Evolutionary conservation across 169 alveolate genomes (phyloP).

Genomic region (Cryptosporidium ubiquitum): DNA sequence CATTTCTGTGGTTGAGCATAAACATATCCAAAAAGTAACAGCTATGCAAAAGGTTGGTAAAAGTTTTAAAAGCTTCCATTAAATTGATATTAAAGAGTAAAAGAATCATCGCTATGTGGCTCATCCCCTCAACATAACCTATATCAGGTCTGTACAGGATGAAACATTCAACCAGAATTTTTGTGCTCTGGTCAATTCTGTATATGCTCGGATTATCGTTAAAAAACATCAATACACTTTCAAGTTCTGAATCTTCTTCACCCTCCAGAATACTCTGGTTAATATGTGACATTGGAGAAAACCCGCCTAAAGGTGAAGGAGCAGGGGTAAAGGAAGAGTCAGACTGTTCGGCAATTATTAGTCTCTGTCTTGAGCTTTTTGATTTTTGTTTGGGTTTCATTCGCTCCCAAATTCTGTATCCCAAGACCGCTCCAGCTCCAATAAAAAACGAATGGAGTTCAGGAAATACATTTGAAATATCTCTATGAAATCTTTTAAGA

Average conservation of each 20-base stretch:
- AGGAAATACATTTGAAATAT: constrained; percentile 41
- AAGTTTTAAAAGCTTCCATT: constrained; percentile 57
- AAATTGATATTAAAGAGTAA: constrained; percentile 34
- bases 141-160: constrained; percentile 61
- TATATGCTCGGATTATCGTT: constrained; percentile 15
- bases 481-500: constrained; percentile 63
- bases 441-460: constrained; percentile 37
- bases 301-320: neutral
- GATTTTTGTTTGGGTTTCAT: neutral
- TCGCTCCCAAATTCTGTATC: constrained; percentile 48
- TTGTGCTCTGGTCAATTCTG: constrained; percentile 57
- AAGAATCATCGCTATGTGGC: constrained; percentile 57
- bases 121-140: constrained; percentile 73
- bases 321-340: constrained; percentile 2
- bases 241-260: constrained; percentile 42
- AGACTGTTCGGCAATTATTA: neutral
- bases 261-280: neutral
- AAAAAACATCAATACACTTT: constrained; percentile 49
- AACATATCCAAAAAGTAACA: constrained; percentile 49
- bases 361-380: neutral
- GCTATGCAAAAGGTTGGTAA: constrained; percentile 52
- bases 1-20: constrained; percentile 47
- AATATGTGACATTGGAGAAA: neutral
- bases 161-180: constrained; percentile 53
- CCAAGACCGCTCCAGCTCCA: constrained; percentile 67